phyloP scores from a whole-genome alignment of 768 basidiomycete genomes.

The Boletus reticuloceps region DNA sequence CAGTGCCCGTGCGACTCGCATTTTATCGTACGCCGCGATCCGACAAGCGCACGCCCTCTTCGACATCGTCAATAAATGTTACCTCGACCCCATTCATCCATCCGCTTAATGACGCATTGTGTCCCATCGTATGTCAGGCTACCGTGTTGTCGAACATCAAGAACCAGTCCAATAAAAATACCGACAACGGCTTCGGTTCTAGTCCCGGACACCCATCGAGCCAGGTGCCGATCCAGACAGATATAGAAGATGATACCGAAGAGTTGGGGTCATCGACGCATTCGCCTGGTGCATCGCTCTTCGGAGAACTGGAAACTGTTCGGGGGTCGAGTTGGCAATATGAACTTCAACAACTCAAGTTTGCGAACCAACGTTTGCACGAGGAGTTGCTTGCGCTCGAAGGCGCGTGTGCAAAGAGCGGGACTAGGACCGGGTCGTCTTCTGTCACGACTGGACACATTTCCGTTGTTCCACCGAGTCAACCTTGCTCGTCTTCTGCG shows the following conservation, averaged over 20 bases:
- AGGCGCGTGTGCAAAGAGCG: conserved; percentile 5
- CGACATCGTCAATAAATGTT: not conserved
- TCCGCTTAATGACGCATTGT: conserved; percentile 15
- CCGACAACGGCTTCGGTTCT: not conserved
- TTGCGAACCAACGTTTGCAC: conserved; percentile 60
- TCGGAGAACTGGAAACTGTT: conserved; percentile 66
- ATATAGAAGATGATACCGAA: not conserved
- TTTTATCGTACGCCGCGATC: conserved; percentile 36
- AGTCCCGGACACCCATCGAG: not conserved
- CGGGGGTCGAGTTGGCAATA: conserved; percentile 90
- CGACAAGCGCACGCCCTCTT: not conserved
- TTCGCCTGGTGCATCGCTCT: conserved; percentile 44
- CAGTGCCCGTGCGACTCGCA: conserved; percentile 32
- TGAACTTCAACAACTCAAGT: conserved; percentile 80
- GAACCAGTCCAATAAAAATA: not conserved
- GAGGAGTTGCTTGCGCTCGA: conserved; percentile 55
- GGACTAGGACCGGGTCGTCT: not conserved
- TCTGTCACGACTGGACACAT: not conserved
- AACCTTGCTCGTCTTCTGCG: not conserved
- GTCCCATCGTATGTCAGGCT: conserved; percentile 31
- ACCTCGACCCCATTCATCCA: conserved; percentile 12
- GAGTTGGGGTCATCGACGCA: conserved; percentile 10
- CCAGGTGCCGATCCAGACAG: not conserved
- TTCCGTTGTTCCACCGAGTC: not conserved
- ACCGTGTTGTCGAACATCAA: conserved; percentile 16